phyloP scores from a whole-genome alignment of 768 basidiomycete species.

The Phylloporus scabripes region DNA sequence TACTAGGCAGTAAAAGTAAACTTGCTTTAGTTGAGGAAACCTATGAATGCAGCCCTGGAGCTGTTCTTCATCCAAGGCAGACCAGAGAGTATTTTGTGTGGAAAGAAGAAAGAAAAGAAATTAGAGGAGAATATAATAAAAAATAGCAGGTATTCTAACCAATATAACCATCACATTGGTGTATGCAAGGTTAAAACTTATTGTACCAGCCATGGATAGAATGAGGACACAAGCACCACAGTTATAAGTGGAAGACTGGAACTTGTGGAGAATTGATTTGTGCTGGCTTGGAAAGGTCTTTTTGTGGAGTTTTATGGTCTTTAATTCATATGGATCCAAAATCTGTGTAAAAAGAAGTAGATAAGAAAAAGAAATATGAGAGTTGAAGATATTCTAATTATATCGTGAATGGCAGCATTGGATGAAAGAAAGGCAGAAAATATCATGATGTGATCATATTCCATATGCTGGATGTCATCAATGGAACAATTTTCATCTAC shows the following conservation, averaged over 20 bases:
- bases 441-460: not conserved
- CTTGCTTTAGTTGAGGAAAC: slow-evolving; percentile 11
- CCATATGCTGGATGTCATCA: not conserved
- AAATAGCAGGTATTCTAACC: too few species aligned
- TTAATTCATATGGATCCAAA: not conserved
- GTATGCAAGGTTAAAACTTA: slow-evolving; percentile 11
- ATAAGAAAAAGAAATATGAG: too few species aligned
- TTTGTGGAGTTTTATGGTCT: not conserved
- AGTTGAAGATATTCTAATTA: not conserved
- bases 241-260: not conserved
- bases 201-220: slow-evolving; percentile 10
- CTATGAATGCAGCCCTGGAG: slow-evolving; percentile 13
- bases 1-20: slow-evolving; percentile 15
- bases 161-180: slow-evolving; percentile 7
- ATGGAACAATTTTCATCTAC: too few species aligned
- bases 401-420: not conserved
- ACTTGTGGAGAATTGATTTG: not conserved
- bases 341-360: too few species aligned
- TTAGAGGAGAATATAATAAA: too few species aligned
- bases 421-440: not conserved
- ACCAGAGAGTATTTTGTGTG: slow-evolving; percentile 18
- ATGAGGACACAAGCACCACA: slow-evolving; percentile 7
- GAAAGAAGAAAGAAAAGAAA: too few species aligned
- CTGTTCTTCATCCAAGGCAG: slow-evolving; percentile 15
- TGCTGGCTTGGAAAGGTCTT: not conserved